phyloP scores from a whole-genome alignment of 2,329 filamentous ascomycete genomes.

The Fonsecaea erecta region DNA sequence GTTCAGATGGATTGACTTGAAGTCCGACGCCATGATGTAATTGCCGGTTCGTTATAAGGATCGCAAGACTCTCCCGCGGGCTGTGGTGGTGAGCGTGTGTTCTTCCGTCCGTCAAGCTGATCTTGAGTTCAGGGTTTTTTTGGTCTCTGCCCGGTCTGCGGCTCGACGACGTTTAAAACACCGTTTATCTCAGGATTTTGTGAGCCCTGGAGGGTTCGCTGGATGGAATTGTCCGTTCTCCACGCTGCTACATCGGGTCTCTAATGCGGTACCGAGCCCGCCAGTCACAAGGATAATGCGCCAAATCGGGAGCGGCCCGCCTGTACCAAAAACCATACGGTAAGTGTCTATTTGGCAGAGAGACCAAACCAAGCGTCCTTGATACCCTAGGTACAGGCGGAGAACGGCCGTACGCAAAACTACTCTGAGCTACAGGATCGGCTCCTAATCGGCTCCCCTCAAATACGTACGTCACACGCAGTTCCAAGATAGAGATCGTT shows the following conservation, averaged over 20 bases:
- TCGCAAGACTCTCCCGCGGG: background rate
- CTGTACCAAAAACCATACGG: background rate
- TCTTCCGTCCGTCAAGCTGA: background rate
- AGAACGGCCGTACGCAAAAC: background rate
- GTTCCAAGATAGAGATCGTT: background rate
- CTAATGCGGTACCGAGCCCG: background rate
- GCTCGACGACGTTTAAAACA: background rate
- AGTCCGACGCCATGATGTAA: conserved; percentile 23
- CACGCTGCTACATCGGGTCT: background rate
- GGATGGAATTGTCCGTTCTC: background rate
- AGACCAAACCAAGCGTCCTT: background rate
- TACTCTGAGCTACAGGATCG: background rate
- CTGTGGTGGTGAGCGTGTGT: background rate
- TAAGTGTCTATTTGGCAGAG: too few relatives aligned
- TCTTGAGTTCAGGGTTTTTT: background rate
- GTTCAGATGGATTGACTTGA: conserved; percentile 27
- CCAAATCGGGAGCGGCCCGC: conserved; percentile 1
- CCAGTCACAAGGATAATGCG: background rate
- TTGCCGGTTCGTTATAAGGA: background rate
- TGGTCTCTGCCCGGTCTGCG: background rate
- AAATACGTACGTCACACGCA: background rate
- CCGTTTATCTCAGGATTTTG: background rate
- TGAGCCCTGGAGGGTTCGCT: background rate
- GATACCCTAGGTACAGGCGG: background rate
- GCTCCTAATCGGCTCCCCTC: background rate